Base-by-base conservation (phyloP, 2,329 filamentous ascomycete species). In the Fonsecaea erecta region DNA sequence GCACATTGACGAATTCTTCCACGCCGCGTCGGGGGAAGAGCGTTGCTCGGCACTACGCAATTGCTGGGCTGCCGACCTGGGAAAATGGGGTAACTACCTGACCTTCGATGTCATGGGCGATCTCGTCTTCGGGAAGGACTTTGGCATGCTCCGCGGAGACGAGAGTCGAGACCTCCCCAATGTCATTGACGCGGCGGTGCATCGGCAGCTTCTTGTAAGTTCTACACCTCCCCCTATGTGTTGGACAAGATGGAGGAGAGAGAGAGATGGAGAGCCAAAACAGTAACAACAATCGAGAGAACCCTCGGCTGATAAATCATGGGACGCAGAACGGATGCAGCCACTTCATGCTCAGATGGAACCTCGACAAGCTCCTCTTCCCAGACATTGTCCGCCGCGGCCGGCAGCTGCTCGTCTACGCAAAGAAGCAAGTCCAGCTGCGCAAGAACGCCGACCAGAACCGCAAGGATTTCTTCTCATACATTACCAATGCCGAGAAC, bases 81-180 rank as follows among this genome's bases (percentile, higher is more conserved):
- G 67, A 3, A 67, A 70, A 6, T 80, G 76, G 74, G 74, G 72
- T 52, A 77, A 77, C 28, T 78, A 70, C 51, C 73, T 74, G 1
- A 76, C 75, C 1, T 80, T 80, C 58, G 78, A 81, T 60, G 73
- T 80, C 18, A 75, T 81, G 46, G 78, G 78, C 0, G 77, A 81
- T 34, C 61, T 81, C 0, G 71, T 75, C 0, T 80, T 81, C 54
- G 78, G 79, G 0, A 75, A 80, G 35, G 63, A 74, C 0, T 82
- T 81, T 64, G 71, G 73, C 16, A 79, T 77, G 52, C 68, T 82
- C 2, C 68, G 74, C 28, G 72, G 73, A 3, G 73, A 71, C 1
- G 71, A 75, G 12, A 75, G 75, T 24, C 76, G 81, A 65, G 56
- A 58, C 18, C 54, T 68, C n/a, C 65, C 63, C 24, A 51, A 62